Evolutionary conservation across 345 rosid species (phyloP).

Genomic region (Kernera saxatilis): DNA sequence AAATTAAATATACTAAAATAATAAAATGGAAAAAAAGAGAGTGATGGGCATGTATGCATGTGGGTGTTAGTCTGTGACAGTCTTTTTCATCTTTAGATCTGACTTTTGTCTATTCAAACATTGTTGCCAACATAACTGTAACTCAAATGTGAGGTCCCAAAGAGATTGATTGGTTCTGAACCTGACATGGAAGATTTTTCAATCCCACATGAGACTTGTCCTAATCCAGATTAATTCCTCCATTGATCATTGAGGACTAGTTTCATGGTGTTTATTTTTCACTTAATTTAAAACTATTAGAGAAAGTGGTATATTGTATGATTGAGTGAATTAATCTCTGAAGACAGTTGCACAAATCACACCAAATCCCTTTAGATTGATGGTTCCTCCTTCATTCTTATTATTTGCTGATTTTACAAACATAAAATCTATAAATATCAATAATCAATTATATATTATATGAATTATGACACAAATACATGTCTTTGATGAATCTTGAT

Average conservation of each 20-base stretch:
- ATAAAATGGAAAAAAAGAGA: background rate
- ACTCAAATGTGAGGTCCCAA: constrained; percentile 21
- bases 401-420: constrained; percentile 21
- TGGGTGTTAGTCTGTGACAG: constrained; percentile 31
- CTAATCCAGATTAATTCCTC: constrained; percentile 3
- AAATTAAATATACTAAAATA: background rate
- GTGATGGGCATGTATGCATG: constrained; percentile 33
- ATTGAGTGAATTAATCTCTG: background rate
- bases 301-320: background rate
- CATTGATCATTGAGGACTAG: background rate
- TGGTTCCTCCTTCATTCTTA: constrained; percentile 21
- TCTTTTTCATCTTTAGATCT: constrained; percentile 24
- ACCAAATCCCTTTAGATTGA: constrained; percentile 26
- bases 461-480: constrained; percentile 20
- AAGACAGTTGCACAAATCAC: constrained; percentile 2
- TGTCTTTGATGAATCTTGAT: constrained; percentile 18
- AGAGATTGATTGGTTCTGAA: constrained; percentile 4
- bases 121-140: constrained; percentile 25
- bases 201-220: constrained; percentile 27
- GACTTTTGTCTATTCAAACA: constrained; percentile 31
- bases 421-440: constrained; percentile 4
- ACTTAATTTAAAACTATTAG: background rate
- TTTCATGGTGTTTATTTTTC: background rate
- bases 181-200: constrained; percentile 9
- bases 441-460: constrained; percentile 20